A percentile compares a stretch with the other conserved stretches of the same genome.
Evolutionary conservation across 2,329 filamentous ascomycete species (phyloP).

Genomic region (Cadophora luteo-olivacea): DNA sequence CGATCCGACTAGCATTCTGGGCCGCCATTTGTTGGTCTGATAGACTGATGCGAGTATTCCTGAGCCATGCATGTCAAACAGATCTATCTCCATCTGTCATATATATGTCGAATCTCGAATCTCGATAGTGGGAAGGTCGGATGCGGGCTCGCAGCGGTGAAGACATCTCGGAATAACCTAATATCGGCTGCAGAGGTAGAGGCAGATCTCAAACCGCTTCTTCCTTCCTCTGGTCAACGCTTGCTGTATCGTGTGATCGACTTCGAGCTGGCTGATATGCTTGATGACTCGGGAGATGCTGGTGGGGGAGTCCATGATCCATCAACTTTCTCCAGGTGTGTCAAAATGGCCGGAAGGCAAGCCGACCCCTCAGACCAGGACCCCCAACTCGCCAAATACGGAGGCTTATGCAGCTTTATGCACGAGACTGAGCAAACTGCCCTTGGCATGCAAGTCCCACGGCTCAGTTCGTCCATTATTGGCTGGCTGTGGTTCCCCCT

Average conservation of each 20-base stretch:
- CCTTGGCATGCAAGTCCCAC: constrained; percentile 28
- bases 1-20: constrained; percentile 9
- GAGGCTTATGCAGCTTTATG: constrained; percentile 28
- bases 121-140: constrained; percentile 3
- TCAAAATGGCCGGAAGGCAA: constrained; percentile 7
- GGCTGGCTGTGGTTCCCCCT: constrained; percentile 22
- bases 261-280: constrained; percentile 19
- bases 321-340: not conserved
- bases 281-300: constrained; percentile 17
- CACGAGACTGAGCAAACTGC: constrained; percentile 25
- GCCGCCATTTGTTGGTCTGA: constrained; percentile 7
- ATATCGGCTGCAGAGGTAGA: not conserved
- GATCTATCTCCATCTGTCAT: not conserved
- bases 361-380: constrained; percentile 8
- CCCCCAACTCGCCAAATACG: constrained; percentile 29
- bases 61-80: not conserved
- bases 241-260: constrained; percentile 20
- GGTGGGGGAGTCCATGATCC: constrained; percentile 3
- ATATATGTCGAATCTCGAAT: not conserved
- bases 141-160: constrained; percentile 21
- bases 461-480: constrained; percentile 23
- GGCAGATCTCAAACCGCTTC: constrained; percentile 7
- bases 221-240: not conserved
- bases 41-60: not conserved
- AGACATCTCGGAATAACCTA: not conserved